Evolutionary conservation across 305 asterid genomes (phyloP).

Genomic region (Fraxinus angustifolia): DNA sequence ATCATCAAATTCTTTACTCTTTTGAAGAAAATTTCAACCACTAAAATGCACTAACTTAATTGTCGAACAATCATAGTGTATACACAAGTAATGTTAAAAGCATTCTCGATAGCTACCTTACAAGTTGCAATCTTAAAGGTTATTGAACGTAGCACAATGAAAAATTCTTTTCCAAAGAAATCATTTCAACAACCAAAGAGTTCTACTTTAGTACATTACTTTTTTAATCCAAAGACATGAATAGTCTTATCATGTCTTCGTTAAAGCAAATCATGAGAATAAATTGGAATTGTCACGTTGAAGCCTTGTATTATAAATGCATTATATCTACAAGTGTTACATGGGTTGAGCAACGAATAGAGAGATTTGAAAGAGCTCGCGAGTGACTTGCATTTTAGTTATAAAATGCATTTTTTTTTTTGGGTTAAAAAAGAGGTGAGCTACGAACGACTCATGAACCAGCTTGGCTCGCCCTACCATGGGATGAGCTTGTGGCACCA

Average conservation of each 20-base stretch:
- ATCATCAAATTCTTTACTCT: too few species aligned
- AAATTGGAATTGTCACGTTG: background rate
- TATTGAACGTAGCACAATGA: background rate
- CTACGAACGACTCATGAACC: background rate
- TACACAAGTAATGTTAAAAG: background rate
- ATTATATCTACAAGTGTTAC: background rate
- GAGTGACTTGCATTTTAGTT: background rate
- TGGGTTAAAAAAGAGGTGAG: too few species aligned
- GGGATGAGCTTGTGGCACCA: background rate
- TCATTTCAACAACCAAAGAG: background rate
- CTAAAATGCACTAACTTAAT: background rate
- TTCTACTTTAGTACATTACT: background rate
- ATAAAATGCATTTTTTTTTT: too few species aligned
- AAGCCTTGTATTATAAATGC: background rate
- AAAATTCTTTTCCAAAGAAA: background rate
- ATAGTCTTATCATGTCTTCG: background rate
- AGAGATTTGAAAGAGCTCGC: background rate
- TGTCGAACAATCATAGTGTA: background rate
- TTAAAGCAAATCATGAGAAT: background rate
- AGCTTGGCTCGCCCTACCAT: background rate
- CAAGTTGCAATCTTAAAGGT: background rate
- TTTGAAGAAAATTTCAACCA: background rate
- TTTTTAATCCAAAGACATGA: background rate
- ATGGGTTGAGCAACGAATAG: background rate
- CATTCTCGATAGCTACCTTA: background rate